Evolutionary conservation across 495 filamentous ascomycete genomes (phyloP).

Genomic region (Penicillium turbatum): DNA sequence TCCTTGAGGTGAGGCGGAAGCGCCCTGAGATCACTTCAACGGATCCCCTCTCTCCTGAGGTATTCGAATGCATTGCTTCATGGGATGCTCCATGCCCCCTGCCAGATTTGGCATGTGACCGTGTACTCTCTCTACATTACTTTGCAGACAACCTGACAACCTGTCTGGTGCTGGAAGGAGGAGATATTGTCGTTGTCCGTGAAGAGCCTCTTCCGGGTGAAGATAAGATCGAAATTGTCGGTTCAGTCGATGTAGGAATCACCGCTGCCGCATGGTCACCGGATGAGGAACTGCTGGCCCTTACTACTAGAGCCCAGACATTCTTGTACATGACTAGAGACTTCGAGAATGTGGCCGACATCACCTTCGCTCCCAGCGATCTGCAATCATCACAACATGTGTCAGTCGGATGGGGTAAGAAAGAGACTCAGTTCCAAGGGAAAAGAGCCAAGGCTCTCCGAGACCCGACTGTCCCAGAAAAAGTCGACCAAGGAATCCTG

Average conservation of each 20-base stretch:
- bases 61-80: slow-evolving; percentile 59
- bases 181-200: slow-evolving; percentile 80
- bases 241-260: slow-evolving; percentile 88
- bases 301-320: slow-evolving; percentile 73
- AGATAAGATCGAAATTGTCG: slow-evolving; percentile 86
- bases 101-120: slow-evolving; percentile 64
- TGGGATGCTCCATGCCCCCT: slow-evolving; percentile 80
- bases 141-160: slow-evolving; percentile 72
- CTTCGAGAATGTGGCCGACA: slow-evolving; percentile 76
- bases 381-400: slow-evolving; percentile 89
- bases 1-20: slow-evolving; percentile 60
- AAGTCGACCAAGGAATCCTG: slow-evolving; percentile 76
- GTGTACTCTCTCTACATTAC: slow-evolving; percentile 72
- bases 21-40: slow-evolving; percentile 35
- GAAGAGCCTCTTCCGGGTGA: slow-evolving; percentile 66
- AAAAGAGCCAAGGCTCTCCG: slow-evolving; percentile 83
- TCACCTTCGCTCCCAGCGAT: slow-evolving; percentile 68
- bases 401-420: slow-evolving; percentile 97
- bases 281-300: slow-evolving; percentile 83
- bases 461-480: slow-evolving; percentile 93
- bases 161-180: slow-evolving; percentile 81
- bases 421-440: slow-evolving; percentile 95
- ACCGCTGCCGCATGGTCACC: slow-evolving; percentile 89
- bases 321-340: slow-evolving; percentile 88
- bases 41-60: slow-evolving; percentile 34